Conservation (phyloP, 2,329 filamentous ascomycete genomes). For the Alternaria sp. region DNA sequence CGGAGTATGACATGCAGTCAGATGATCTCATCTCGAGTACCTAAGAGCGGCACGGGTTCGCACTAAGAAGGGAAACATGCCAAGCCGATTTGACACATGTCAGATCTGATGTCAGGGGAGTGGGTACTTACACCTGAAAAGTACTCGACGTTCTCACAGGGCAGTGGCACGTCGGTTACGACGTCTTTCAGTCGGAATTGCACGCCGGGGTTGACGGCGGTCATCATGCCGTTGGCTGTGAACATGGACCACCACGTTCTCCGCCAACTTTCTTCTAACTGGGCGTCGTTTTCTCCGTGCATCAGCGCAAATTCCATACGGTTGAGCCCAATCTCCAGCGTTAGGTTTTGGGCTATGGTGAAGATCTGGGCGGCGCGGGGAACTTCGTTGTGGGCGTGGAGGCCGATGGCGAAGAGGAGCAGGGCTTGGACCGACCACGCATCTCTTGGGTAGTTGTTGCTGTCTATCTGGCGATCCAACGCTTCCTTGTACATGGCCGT, state of each 20-base stretch:
- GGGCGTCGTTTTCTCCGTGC: constrained; percentile 67
- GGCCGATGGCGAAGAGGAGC: constrained; percentile 74
- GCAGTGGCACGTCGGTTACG: constrained; percentile 71
- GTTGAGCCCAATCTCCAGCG: constrained; percentile 79
- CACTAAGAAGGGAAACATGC: constrained; percentile 17
- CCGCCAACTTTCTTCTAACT: constrained; percentile 82
- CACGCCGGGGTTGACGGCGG: constrained; percentile 76
- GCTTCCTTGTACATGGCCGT: constrained; percentile 54
- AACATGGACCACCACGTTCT: constrained; percentile 91
- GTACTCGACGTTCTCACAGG: constrained; percentile 83
- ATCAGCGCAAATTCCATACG: constrained; percentile 68
- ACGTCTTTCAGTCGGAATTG: constrained; percentile 74
- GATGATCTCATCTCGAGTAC: background rate
- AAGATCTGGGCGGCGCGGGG: constrained; percentile 72
- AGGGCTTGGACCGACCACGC: constrained; percentile 76
- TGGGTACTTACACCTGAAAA: constrained; percentile 42
- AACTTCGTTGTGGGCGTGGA: constrained; percentile 78
- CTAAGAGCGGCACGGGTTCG: background rate
- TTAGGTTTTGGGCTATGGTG: constrained; percentile 70
- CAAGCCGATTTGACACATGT: constrained; percentile 13
- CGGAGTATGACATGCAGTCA: background rate
- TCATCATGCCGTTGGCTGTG: constrained; percentile 83
- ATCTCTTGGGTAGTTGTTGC: constrained; percentile 41
- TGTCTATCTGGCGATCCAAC: constrained; percentile 39
- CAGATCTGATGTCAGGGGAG: background rate